Evolutionary conservation across 2,329 filamentous ascomycete species (phyloP).

Genomic region (Fusarium tuaranense): DNA sequence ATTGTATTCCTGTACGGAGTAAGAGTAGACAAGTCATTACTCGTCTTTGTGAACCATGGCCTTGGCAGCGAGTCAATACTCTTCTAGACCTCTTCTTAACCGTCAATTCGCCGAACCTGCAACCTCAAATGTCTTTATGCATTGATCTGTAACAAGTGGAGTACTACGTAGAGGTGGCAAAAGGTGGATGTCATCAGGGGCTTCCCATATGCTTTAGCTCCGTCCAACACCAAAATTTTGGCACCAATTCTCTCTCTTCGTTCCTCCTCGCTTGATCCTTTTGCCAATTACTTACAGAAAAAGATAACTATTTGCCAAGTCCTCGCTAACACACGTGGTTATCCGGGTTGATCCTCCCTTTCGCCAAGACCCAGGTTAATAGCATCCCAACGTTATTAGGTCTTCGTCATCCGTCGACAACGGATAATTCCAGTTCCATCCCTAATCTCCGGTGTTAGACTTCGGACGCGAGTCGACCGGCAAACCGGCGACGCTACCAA

Average conservation of each 20-base stretch:
- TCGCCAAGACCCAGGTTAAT: not conserved
- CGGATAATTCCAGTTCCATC: conserved; percentile 10
- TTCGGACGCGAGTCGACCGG: conserved; percentile 7
- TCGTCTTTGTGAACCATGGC: not conserved
- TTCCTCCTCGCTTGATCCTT: not conserved
- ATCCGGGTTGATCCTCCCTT: not conserved
- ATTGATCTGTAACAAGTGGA: not conserved
- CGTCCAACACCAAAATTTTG: not conserved
- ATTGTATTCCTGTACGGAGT: not conserved
- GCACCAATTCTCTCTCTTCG: not conserved
- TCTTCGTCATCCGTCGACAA: not conserved
- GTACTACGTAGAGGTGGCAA: conserved; percentile 2
- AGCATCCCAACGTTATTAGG: not conserved
- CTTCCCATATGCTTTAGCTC: not conserved
- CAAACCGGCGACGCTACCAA: conserved; percentile 5
- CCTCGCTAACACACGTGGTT: not conserved
- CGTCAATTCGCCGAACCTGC: not conserved
- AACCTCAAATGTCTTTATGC: not conserved
- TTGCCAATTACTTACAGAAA: not conserved
- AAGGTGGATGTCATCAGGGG: not conserved
- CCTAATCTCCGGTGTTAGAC: conserved; percentile 16
- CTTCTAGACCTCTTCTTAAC: not conserved
- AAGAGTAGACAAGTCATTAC: not conserved
- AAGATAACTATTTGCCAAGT: not conserved
- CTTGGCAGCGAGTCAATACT: not conserved